Percentiles rank a stretch among this genome's conserved stretches.
These are phyloP conservation scores for Pyrenopolyporus hunteri DNA, from an alignment of 495 filamentous ascomycete genomes.

Conservation along the genomic window DNA sequence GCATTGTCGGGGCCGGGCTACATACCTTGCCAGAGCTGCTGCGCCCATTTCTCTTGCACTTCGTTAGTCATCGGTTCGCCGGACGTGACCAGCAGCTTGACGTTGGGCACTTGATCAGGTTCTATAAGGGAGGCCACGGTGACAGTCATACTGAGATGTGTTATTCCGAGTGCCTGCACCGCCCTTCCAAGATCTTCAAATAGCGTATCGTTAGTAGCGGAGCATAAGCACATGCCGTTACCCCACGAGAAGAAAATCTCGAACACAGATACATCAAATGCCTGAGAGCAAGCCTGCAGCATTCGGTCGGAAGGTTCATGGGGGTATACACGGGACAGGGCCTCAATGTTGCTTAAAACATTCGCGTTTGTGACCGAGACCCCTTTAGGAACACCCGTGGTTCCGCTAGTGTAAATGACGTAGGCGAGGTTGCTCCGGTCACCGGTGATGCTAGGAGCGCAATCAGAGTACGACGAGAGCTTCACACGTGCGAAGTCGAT, in stretches of 20 bases:
- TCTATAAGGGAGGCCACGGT: constrained; percentile 72
- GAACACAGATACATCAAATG: constrained; percentile 80
- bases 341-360: constrained; percentile 69
- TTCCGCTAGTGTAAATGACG: constrained; percentile 70
- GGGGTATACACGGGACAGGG: constrained; percentile 66
- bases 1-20: not conserved
- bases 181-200: constrained; percentile 66
- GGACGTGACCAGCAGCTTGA: constrained; percentile 70
- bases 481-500: constrained; percentile 45
- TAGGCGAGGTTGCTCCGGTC: constrained; percentile 56
- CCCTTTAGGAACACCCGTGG: constrained; percentile 71
- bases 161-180: constrained; percentile 64
- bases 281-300: constrained; percentile 74
- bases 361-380: constrained; percentile 72
- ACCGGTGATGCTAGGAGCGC: constrained; percentile 43
- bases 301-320: constrained; percentile 54
- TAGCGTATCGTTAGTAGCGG: constrained; percentile 67
- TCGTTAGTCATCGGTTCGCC: constrained; percentile 73
- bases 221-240: constrained; percentile 73
- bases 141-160: constrained; percentile 79
- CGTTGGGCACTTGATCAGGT: constrained; percentile 65
- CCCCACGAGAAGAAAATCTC: constrained; percentile 82
- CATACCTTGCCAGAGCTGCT: constrained; percentile 68
- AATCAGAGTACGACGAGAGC: constrained; percentile 27
- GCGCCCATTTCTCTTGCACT: constrained; percentile 69